These are phyloP conservation scores for Selenicereus undatus DNA, from an alignment of 148 eudicot species.

Conservation along the genomic window DNA sequence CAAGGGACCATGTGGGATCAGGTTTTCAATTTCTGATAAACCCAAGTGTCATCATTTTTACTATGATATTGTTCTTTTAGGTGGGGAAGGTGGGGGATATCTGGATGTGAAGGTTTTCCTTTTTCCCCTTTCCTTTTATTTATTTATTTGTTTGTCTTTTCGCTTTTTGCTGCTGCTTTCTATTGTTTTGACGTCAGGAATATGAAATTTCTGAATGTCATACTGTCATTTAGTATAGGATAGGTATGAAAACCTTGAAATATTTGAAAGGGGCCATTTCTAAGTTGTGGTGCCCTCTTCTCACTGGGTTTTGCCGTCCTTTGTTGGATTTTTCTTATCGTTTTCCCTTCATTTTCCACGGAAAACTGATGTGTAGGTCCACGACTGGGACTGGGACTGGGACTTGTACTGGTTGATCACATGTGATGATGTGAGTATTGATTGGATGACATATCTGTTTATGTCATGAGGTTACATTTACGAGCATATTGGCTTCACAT, in stretches of 20 bases:
- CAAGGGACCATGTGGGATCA: constrained; percentile 13
- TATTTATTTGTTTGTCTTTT: too few species aligned
- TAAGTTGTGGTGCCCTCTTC: not conserved
- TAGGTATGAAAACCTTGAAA: not conserved
- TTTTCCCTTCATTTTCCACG: not conserved
- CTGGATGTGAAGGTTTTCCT: not conserved
- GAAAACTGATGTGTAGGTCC: not conserved
- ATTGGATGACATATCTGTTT: not conserved
- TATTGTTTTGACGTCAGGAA: not conserved
- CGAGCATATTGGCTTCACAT: not conserved
- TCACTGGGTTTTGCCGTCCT: not conserved
- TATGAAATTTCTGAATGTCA: not conserved
- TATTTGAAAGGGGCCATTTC: not conserved
- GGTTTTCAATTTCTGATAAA: not conserved
- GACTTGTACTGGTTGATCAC: not conserved
- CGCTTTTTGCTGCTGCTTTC: not conserved
- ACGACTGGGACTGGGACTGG: not conserved
- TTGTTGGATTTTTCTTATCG: not conserved
- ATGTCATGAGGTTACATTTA: not conserved
- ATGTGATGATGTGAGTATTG: not conserved
- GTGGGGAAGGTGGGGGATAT: constrained; percentile 2
- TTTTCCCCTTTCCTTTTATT: not conserved
- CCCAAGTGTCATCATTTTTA: not conserved
- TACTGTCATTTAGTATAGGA: not conserved
- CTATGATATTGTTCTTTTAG: constrained; percentile 3